These are phyloP conservation scores for Lycium barbarum DNA, from an alignment of 257 asterid species.

Conservation along the genomic window DNA sequence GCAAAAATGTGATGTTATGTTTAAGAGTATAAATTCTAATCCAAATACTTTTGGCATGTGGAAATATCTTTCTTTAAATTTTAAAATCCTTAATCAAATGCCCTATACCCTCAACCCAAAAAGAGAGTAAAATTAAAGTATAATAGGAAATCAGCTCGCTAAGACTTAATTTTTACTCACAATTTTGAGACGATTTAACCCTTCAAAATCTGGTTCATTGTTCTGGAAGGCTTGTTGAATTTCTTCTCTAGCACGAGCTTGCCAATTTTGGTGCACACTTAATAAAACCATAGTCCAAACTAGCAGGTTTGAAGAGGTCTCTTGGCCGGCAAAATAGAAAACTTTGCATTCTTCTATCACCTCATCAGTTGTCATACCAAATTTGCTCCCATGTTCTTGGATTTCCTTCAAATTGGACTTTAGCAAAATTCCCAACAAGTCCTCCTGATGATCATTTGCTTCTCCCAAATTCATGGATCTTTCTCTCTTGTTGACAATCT, in stretches of 20 bases:
- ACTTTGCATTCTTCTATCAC: slow-evolving; percentile 65
- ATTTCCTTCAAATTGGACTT: slow-evolving; percentile 49
- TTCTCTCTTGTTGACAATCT: slow-evolving; percentile 41
- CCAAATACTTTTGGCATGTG: too few relatives aligned
- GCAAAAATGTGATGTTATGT: too few relatives aligned
- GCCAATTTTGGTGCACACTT: slow-evolving; percentile 58
- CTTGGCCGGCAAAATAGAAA: slow-evolving; percentile 67
- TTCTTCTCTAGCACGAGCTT: slow-evolving; percentile 59
- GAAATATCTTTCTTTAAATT: too few relatives aligned
- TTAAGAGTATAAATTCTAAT: too few relatives aligned
- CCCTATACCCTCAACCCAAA: not conserved
- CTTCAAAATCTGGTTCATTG: slow-evolving; percentile 47
- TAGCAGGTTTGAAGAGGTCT: slow-evolving; percentile 50
- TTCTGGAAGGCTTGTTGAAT: slow-evolving; percentile 47
- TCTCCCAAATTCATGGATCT: slow-evolving; percentile 37
- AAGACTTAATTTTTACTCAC: slow-evolving; percentile 43
- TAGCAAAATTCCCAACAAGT: slow-evolving; percentile 46
- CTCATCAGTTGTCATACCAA: slow-evolving; percentile 58
- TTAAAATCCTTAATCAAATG: too few relatives aligned
- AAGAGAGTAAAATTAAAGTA: not conserved
- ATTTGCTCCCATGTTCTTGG: slow-evolving; percentile 41
- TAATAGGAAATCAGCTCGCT: too few relatives aligned
- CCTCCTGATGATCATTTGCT: slow-evolving; percentile 25
- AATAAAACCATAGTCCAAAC: slow-evolving; percentile 59
- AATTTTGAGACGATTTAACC: slow-evolving; percentile 56